Base-by-base conservation (phyloP, 108 stramenopile species). In the Cyclotella baltica region DNA sequence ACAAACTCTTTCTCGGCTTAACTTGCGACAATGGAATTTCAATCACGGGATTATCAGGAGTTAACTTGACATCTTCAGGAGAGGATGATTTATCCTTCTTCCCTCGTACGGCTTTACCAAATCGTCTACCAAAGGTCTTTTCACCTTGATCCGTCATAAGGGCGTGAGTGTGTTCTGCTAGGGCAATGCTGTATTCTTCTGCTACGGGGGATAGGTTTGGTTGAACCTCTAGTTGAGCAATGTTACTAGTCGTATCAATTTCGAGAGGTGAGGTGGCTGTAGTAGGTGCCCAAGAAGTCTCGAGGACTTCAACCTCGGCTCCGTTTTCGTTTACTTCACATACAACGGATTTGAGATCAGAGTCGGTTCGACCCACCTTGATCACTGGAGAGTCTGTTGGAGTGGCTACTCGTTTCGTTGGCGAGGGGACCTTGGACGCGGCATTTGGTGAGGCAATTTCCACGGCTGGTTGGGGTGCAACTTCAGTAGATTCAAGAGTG, bases 41-140 rank as follows among this genome's bases (percentile, higher is more conserved):
- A 25, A 56, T 56, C 55, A 56, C 55, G 25, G 55, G 55, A 56
- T 56, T 56, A 27, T 56, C 55, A 25, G 4, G 22, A 27, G 55
- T 56, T 1, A 56, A 23, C 22, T 23, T 56, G 11, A 23, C 25
- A 25, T 56, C 55, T 2, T n/a, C n/a, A 2, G 55, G 55, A 11
- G 55, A 56, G 0, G 11, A 27, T 11, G 55, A 27, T 56, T 18
- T 62, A 33, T 25, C 35, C 35, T 35, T 34, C 23, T 25, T 62
- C 15, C 35, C 35, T 10, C 61, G 61, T 15, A 62, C 33, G 1
- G 61, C n/a, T 35, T 33, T 6, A 15, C 61, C 34, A 36, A 62
- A 62, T 56, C 55, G 20, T 33, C 3, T 62, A 3, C 35, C 35
- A 34, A 3, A 2, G 6, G 2, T 62, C 31, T 62, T 62, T 13